These are phyloP conservation scores for Trichoderma koningiopsis DNA, from an alignment of 2,329 filamentous ascomycete species.

Conservation along the genomic window DNA sequence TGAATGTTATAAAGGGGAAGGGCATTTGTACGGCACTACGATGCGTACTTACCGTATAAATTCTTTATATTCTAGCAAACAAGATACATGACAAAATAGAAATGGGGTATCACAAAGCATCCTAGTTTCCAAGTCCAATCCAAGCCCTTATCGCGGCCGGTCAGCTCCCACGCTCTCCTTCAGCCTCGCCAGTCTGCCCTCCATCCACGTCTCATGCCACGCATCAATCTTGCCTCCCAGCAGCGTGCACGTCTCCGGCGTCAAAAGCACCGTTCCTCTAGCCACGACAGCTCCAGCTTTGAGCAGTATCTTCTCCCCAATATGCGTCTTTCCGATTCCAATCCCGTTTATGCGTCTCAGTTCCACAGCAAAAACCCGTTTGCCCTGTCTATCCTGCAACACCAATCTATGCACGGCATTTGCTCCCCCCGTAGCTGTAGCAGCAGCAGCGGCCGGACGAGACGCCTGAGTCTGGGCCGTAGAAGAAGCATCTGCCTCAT, in stretches of 20 bases:
- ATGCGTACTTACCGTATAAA: constrained; percentile 5
- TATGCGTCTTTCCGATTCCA: constrained; percentile 63
- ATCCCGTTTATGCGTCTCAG: constrained; percentile 66
- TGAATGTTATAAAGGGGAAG: background rate
- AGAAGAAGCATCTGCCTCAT: constrained; percentile 47
- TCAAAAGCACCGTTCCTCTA: constrained; percentile 77
- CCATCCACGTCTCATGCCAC: constrained; percentile 77
- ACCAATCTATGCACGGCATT: constrained; percentile 76
- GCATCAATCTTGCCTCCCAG: constrained; percentile 86
- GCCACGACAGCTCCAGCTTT: constrained; percentile 65
- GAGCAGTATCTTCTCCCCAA: constrained; percentile 82
- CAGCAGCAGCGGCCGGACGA: constrained; percentile 25
- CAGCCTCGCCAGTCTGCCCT: constrained; percentile 69
- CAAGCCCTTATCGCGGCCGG: constrained; percentile 19
- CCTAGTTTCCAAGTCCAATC: background rate
- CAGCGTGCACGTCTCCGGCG: constrained; percentile 66
- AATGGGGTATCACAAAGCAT: constrained; percentile 24
- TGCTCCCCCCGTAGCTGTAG: constrained; percentile 35
- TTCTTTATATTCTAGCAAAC: background rate
- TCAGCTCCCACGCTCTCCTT: constrained; percentile 57
- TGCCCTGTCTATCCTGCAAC: constrained; percentile 76
- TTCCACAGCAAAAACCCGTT: constrained; percentile 72
- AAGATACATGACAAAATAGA: background rate
- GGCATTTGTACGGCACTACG: background rate
- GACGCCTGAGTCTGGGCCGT: constrained; percentile 10